Evolutionary conservation across 2,329 filamentous ascomycete genomes (phyloP), one percentile per base, ranked within the genome.

Genomic region (Cryphonectria nitschkei): DNA sequence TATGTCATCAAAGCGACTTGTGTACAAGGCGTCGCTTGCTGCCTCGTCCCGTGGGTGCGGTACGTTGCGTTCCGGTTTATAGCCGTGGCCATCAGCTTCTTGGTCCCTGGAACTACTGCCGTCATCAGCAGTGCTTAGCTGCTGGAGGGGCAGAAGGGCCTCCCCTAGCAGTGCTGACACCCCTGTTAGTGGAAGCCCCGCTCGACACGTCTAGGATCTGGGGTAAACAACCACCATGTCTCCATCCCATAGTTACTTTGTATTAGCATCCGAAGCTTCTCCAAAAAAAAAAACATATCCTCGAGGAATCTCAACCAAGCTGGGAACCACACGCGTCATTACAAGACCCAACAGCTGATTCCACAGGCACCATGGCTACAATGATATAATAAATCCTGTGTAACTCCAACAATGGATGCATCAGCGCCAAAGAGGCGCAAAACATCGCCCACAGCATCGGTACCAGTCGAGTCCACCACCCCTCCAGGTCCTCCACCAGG

Each of bases 371-470:
- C 37, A 68, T 71, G 63, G 75, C 65, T 39, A 29, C 19, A 32
- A 76, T 75, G 73, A 68, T 26, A 2, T 68, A 66, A 58, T 74
- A 61, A 46, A 43, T 26, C 13, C 62, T 58, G 14, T 70, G 68
- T 61, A 60, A 43, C 70, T 54, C 29, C 39, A 70, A 70, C 72
- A 72, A 87, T 87, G 85, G 87, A 89, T 73, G 82, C 84, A 69
- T 88, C 89, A 37, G 87, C 89, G 63, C 82, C 88, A 6, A 92
- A 93, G 79, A 84, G 89, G 77, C 87, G 89, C 76, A 90, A 89
- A 77, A 89, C 84, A 32, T 90, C 89, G 72, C 86, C 88, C 26
- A 84, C 83, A 32, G 83, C 82, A 34, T 83, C 83, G 9, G 76
- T 84, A 65, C 76, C 82, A 66, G 78, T 78, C 76, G 80, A 80